These are phyloP conservation scores for Pseudocercospora cruenta DNA, from an alignment of 2,329 filamentous ascomycete species.

Conservation along the genomic window DNA sequence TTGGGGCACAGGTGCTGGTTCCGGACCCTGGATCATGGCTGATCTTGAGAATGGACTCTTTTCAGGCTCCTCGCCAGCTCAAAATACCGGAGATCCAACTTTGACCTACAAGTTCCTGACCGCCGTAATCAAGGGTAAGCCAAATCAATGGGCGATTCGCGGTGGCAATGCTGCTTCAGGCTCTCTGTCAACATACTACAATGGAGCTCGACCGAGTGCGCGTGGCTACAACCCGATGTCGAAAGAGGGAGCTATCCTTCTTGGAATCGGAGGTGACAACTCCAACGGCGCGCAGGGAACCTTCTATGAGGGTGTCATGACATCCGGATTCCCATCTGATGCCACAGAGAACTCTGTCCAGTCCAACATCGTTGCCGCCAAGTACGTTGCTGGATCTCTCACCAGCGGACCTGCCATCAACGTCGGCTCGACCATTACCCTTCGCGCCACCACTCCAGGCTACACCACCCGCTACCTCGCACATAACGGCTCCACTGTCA, in stretches of 20 bases:
- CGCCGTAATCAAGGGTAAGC: constrained; percentile 59
- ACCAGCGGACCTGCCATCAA: constrained; percentile 54
- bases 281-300: constrained; percentile 60
- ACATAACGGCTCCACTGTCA: constrained; percentile 55
- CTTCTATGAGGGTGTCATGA: constrained; percentile 66
- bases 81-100: constrained; percentile 58
- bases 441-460: constrained; percentile 60
- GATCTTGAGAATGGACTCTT: constrained; percentile 71
- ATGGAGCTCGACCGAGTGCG: constrained; percentile 55
- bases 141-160: constrained; percentile 63
- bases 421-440: constrained; percentile 56
- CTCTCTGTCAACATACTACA: constrained; percentile 62
- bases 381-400: constrained; percentile 56
- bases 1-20: constrained; percentile 62
- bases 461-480: constrained; percentile 60
- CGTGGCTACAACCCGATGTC: constrained; percentile 63
- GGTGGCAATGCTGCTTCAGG: constrained; percentile 61
- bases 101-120: constrained; percentile 62
- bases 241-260: constrained; percentile 67
- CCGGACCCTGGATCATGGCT: constrained; percentile 69
- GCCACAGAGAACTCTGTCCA: constrained; percentile 55
- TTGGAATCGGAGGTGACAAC: constrained; percentile 73
- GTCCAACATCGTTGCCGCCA: constrained; percentile 63
- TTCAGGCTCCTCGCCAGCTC: constrained; percentile 52
- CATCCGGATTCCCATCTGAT: constrained; percentile 63